phyloP scores from a whole-genome alignment of 83 land plant genomes.

The Diphasiastrum complanatum region DNA sequence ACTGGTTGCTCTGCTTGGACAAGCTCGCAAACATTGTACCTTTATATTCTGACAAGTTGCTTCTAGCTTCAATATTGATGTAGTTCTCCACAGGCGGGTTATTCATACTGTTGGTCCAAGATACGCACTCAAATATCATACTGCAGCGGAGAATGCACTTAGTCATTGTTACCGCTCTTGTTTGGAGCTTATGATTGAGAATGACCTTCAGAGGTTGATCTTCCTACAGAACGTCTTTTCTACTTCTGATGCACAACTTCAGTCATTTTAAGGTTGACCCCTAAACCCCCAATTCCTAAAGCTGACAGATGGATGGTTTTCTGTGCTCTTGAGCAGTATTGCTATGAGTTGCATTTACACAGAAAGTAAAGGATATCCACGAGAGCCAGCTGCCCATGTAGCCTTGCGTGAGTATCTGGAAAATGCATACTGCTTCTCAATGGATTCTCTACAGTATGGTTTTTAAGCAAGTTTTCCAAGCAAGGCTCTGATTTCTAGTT shows the following conservation, averaged over 20 bases:
- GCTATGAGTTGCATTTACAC: slow-evolving; percentile 93
- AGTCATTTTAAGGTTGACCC: neutral
- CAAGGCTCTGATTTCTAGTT: too few relatives aligned
- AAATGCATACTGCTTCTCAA: slow-evolving; percentile 4
- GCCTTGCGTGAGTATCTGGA: slow-evolving; percentile 65
- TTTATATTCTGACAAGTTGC: too few relatives aligned
- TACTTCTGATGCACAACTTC: neutral
- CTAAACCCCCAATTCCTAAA: neutral
- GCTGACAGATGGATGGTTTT: neutral
- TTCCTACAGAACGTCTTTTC: neutral
- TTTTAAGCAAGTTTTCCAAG: neutral
- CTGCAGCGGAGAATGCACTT: slow-evolving; percentile 99
- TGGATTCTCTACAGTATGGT: neutral
- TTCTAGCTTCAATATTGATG: neutral
- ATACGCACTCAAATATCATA: slow-evolving; percentile 93
- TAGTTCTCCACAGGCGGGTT: slow-evolving; percentile 53
- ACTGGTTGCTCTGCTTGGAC: too few relatives aligned
- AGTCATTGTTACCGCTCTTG: slow-evolving; percentile 98
- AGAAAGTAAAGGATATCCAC: slow-evolving; percentile 92
- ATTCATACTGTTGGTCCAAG: slow-evolving; percentile 98
- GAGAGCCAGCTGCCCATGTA: slow-evolving; percentile 97
- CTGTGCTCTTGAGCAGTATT: slow-evolving; percentile 50
- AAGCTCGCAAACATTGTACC: too few relatives aligned
- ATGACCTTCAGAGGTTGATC: slow-evolving; percentile 72
- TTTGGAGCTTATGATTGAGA: slow-evolving; percentile 84